Conservation (phyloP, 2,329 filamentous ascomycete genomes). For the Blastomyces silverae region DNA sequence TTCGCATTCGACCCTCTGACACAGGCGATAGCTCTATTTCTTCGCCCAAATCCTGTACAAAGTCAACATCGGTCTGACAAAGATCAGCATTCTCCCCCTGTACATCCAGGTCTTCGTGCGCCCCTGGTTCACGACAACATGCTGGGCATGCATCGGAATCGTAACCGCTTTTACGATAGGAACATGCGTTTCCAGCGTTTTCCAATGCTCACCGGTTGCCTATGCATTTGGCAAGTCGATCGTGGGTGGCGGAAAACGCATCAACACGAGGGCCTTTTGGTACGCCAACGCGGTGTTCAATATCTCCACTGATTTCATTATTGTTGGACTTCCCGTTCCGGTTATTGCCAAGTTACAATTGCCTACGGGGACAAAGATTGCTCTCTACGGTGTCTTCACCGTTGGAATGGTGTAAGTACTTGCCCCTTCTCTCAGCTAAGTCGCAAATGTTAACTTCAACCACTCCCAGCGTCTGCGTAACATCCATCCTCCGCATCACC, state of each 20-base stretch:
- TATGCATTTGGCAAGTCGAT: slow-evolving; percentile 22
- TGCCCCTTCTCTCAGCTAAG: slow-evolving; percentile 35
- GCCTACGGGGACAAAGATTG: too few species aligned
- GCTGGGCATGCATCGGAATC: slow-evolving; percentile 22
- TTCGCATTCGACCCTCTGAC: not conserved
- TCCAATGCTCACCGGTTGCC: slow-evolving; percentile 24
- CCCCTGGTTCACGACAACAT: slow-evolving; percentile 22
- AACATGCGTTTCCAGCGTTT: slow-evolving; percentile 23
- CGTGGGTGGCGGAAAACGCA: slow-evolving; percentile 36
- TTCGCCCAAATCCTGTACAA: slow-evolving; percentile 27
- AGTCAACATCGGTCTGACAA: slow-evolving; percentile 24
- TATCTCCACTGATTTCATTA: slow-evolving; percentile 34
- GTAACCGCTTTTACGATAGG: slow-evolving; percentile 23
- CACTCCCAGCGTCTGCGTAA: slow-evolving; percentile 19
- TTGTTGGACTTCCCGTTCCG: slow-evolving; percentile 33
- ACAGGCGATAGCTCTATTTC: slow-evolving; percentile 21
- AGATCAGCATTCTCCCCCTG: slow-evolving; percentile 26
- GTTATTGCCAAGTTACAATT: slow-evolving; percentile 23
- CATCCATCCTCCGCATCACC: slow-evolving; percentile 22
- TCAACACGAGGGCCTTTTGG: slow-evolving; percentile 46
- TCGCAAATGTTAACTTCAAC: not conserved
- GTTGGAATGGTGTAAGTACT: slow-evolving; percentile 22
- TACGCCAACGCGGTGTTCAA: slow-evolving; percentile 43
- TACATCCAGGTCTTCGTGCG: slow-evolving; percentile 24
- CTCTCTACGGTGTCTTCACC: too few species aligned